Percentiles rank a stretch among this genome's conserved stretches.
These are phyloP conservation scores for Peterozyma toletana DNA, from an alignment of 805 yeast species.

Conservation along the genomic window DNA sequence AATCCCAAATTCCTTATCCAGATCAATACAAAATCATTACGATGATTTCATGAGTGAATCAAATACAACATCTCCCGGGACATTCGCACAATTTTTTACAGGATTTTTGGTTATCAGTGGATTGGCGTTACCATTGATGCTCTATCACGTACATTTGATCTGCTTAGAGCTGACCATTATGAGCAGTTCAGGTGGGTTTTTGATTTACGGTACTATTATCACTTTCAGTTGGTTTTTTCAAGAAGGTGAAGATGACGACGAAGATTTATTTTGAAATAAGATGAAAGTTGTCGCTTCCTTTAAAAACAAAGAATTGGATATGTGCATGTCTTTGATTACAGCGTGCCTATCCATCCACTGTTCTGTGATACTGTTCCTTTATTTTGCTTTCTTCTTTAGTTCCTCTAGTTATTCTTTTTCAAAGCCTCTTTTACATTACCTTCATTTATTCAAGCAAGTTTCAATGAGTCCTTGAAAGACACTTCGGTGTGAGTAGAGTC, in stretches of 20 bases:
- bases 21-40: conserved; percentile 16
- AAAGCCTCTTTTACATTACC: neutral
- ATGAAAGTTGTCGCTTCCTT: no score
- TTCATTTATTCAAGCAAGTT: neutral
- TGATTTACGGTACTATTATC: conserved; percentile 78
- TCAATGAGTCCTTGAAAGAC: neutral
- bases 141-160: conserved; percentile 22
- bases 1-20: conserved; percentile 23
- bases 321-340: no score
- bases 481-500: no score
- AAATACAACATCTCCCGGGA: conserved; percentile 12
- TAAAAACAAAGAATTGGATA: no score
- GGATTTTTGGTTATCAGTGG: conserved; percentile 27
- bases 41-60: conserved; percentile 22
- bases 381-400: no score
- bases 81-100: conserved; percentile 21
- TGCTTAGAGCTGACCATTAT: conserved; percentile 28
- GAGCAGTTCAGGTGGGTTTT: conserved; percentile 77
- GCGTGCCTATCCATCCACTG: no score
- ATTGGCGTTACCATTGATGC: conserved; percentile 21
- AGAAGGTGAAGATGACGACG: conserved; percentile 35
- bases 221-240: conserved; percentile 77
- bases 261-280: conserved; percentile 15
- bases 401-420: no score
- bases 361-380: no score